Conservation (phyloP, 139 green algal species). For the Chlorella sp. region DNA sequence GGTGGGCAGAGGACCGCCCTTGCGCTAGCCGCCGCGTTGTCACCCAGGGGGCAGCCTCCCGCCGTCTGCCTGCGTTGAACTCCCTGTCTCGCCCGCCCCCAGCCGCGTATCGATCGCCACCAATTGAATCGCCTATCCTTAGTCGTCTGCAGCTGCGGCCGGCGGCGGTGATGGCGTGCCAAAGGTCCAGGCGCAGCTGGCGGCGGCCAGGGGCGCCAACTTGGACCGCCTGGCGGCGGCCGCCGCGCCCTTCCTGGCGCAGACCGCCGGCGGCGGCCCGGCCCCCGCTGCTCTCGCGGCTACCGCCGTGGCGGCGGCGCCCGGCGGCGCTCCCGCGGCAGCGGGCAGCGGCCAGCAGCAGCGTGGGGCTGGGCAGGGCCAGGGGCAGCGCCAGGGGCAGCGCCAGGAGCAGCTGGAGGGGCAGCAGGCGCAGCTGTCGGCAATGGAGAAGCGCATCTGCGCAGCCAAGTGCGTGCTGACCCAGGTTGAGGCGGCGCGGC, state of each 20-base stretch:
- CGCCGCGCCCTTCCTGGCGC: neutral
- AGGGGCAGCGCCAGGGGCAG: neutral
- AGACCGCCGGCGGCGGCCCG: too few relatives aligned
- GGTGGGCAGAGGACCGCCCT: too few relatives aligned
- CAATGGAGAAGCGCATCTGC: constrained; percentile 11
- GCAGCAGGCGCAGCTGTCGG: neutral
- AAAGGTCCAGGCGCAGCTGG: constrained; percentile 23
- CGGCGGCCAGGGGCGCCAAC: constrained; percentile 3
- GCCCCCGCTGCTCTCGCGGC: too few relatives aligned
- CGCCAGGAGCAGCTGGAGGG: neutral
- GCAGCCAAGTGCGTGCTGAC: too few relatives aligned
- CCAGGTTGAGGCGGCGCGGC: neutral
- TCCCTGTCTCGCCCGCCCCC: too few relatives aligned
- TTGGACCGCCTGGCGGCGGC: constrained; percentile 14
- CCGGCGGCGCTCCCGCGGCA: neutral
- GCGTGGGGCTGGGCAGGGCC: neutral
- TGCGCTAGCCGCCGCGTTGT: too few relatives aligned
- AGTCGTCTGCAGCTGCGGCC: neutral
- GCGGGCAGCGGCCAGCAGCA: neutral
- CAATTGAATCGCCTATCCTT: too few relatives aligned
- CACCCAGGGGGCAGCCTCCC: too few relatives aligned
- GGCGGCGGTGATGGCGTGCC: neutral
- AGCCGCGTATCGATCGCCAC: too few relatives aligned
- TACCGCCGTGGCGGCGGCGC: too few relatives aligned
- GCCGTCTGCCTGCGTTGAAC: too few relatives aligned